Base-by-base conservation (phyloP, 176 grass and related monocot species). In the Echinochloa phyllopogon region DNA sequence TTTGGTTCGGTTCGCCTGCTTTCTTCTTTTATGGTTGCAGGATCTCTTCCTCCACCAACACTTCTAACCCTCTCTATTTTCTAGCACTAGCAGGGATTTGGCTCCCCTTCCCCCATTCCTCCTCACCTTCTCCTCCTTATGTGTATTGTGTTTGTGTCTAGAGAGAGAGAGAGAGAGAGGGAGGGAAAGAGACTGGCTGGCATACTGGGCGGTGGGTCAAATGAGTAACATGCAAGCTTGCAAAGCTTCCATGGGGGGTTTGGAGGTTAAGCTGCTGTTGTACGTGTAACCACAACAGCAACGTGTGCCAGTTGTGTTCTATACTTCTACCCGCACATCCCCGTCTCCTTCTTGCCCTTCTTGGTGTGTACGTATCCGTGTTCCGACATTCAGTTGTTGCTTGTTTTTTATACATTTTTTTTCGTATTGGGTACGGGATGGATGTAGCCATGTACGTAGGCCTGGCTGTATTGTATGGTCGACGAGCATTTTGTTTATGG, bases 211-310 rank as follows among this genome's bases (percentile, higher is more conserved):
- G 76, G 78, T 86, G 78, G 61, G 78, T 91, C 89, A 88, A 83
- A 86, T 79, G 89, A 96, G 91, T 91, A 89, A 87, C 88, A 90
- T 86, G 82, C 66, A 93, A 93, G 91, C 62, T 79, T 87, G 43
- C 37, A 52, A 69, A 62, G 52, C 75, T 84, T 89, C 82, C 62
- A 36, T 52, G 17, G 5, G 76, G 52, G 42, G 82, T 85, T 85
- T 67, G 82, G 82, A 81, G 82, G 77, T 75, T 85, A 85, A 51
- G 65, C 65, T 50, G 78, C 50, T 76, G 78, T 60, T 60, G 85
- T 82, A 87, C 72, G 56, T 83, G 80, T 65, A 73, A 70, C 70
- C 65, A 3, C 77, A 77, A 56, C 72, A 64, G 42, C 76, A 79
- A 79, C 36, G 52, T 58, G 33, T 56, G 50, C 0, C 47, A 39